These are phyloP conservation scores for Saccharum hybrid DNA, from an alignment of 202 grass and related monocot species.

Conservation along the genomic window DNA sequence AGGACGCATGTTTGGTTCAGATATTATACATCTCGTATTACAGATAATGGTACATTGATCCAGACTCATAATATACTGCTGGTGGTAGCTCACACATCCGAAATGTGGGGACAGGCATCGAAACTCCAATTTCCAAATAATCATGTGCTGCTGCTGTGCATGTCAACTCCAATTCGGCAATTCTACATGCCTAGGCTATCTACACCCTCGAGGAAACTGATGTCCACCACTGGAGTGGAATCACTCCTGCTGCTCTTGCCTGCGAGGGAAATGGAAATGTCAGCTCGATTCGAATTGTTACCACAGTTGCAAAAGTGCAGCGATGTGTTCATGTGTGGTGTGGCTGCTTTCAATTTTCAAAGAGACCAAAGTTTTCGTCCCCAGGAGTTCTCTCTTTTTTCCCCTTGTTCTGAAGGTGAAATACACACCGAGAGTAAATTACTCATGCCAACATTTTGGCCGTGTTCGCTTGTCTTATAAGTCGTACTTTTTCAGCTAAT, in stretches of 20 bases:
- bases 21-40: neutral
- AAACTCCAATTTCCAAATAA: neutral
- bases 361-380: neutral
- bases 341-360: neutral
- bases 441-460: too few species aligned
- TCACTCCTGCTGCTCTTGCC: conserved; percentile 33
- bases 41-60: conserved; percentile 19
- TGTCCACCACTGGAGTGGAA: neutral
- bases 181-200: neutral
- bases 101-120: neutral
- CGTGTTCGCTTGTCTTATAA: too few species aligned
- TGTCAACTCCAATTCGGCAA: neutral
- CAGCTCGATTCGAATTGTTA: neutral
- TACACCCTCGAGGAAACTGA: neutral
- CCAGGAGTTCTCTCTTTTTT: neutral
- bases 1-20: neutral
- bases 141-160: neutral
- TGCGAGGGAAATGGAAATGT: conserved; percentile 1
- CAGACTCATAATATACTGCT: neutral
- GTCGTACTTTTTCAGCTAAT: too few species aligned
- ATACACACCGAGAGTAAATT: neutral
- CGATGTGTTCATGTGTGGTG: neutral
- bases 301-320: neutral
- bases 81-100: neutral
- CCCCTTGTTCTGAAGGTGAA: neutral